Evolutionary conservation across 2,329 filamentous ascomycete species (phyloP).

Genomic region (Aspergillus novoparasiticus): DNA sequence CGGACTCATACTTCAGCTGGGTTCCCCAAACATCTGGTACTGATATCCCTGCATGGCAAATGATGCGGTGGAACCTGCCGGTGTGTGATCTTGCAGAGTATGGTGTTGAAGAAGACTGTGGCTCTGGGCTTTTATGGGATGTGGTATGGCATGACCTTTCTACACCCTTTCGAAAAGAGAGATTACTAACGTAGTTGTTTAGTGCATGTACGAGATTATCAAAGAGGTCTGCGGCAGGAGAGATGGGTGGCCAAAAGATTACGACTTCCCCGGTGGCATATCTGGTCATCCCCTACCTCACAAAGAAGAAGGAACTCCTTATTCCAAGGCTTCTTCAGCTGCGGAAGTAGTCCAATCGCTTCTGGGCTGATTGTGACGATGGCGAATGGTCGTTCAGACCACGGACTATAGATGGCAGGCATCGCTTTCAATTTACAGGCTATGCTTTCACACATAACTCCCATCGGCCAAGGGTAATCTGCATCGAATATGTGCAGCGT

Average conservation of each 20-base stretch:
- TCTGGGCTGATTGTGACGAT: background rate
- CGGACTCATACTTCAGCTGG: no score
- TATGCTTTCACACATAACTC: no score
- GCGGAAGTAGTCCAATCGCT: background rate
- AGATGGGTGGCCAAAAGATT: background rate
- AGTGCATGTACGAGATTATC: background rate
- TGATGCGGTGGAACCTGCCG: background rate
- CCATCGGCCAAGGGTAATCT: no score
- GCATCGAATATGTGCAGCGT: background rate
- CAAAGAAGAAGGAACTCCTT: background rate
- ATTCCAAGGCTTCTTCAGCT: background rate
- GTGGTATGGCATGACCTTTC: background rate
- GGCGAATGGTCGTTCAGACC: no score
- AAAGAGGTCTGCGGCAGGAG: background rate
- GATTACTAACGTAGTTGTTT: background rate
- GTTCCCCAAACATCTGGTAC: no score
- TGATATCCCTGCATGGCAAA: no score
- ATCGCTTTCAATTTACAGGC: no score
- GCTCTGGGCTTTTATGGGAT: background rate
- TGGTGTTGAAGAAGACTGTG: background rate
- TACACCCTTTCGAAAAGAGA: background rate
- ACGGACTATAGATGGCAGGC: no score
- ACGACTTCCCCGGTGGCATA: background rate
- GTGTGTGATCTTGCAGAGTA: background rate
- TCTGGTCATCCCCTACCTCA: background rate